Percentiles rank a stretch among this genome's conserved stretches.
Conservation (phyloP, 805 yeast species). For the Lipomyces spencermartinsiae region DNA sequence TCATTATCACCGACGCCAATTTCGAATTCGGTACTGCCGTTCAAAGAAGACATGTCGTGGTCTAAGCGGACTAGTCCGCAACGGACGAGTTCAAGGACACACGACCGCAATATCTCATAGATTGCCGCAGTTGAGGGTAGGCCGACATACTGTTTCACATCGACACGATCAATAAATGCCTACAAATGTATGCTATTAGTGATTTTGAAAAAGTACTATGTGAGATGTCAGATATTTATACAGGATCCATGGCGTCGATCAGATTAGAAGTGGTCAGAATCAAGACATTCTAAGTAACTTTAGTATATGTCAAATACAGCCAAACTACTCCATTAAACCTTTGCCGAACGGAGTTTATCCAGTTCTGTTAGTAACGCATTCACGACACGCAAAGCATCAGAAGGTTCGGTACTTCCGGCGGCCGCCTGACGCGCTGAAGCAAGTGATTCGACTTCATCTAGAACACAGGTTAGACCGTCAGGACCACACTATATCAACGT, state of each 20-base stretch:
- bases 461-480: not conserved
- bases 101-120: conserved; percentile 44
- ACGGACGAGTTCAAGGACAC: conserved; percentile 42
- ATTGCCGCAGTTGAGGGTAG: conserved; percentile 48
- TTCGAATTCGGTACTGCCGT: not conserved
- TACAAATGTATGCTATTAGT: not conserved
- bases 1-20: not conserved
- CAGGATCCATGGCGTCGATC: conserved; percentile 49
- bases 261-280: conserved; percentile 54
- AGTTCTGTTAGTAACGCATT: conserved; percentile 53
- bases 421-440: conserved; percentile 51
- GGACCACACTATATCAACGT: not conserved
- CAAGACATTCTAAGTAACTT: conserved; percentile 45
- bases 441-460: conserved; percentile 55
- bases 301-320: not conserved
- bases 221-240: conserved; percentile 1
- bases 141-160: conserved; percentile 48
- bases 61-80: conserved; percentile 18
- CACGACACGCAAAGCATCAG: conserved; percentile 53
- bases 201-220: not conserved
- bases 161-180: conserved; percentile 56
- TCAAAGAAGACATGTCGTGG: not conserved
- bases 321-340: conserved; percentile 6
- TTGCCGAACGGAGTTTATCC: conserved; percentile 48
- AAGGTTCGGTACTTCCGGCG: conserved; percentile 50